These are phyloP conservation scores for Brettanomyces sp. DNA, from an alignment of 805 yeast species.

Conservation along the genomic window DNA sequence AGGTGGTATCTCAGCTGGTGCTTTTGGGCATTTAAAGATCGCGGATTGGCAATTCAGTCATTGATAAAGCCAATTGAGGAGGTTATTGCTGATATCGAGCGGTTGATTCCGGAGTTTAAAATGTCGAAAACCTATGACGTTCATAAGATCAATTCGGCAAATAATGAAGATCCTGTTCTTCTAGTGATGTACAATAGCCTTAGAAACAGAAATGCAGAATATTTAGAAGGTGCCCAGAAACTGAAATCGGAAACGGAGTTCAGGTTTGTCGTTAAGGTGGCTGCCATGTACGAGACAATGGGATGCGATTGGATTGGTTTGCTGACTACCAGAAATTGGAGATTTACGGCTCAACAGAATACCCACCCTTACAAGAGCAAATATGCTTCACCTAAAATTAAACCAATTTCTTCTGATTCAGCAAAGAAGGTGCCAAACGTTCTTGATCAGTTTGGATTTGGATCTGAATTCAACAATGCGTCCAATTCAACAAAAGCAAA, in stretches of 20 bases:
- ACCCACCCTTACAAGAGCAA: too few species aligned
- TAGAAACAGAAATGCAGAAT: constrained; percentile 41
- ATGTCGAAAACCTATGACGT: constrained; percentile 32
- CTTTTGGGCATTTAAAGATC: constrained; percentile 53
- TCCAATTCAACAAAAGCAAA: not conserved
- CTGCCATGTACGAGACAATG: constrained; percentile 70
- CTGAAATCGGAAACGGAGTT: constrained; percentile 43
- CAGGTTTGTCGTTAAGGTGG: constrained; percentile 50
- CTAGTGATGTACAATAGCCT: constrained; percentile 55
- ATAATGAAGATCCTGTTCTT: constrained; percentile 70
- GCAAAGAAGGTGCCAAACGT: too few species aligned
- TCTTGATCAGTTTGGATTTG: not conserved
- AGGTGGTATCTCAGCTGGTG: constrained; percentile 80
- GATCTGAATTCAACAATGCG: not conserved
- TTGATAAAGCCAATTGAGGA: constrained; percentile 46
- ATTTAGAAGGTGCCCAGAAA: constrained; percentile 40
- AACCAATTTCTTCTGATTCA: too few species aligned
- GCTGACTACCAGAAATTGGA: constrained; percentile 59
- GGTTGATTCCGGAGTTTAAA: constrained; percentile 20
- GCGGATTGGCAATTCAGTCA: constrained; percentile 49
- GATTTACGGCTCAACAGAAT: constrained; percentile 27
- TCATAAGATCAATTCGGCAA: constrained; percentile 11
- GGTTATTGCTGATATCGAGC: constrained; percentile 20
- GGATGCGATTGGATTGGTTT: constrained; percentile 81
- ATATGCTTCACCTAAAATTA: too few species aligned